Evolutionary conservation across 371 early-diverging fungal species (phyloP), one percentile per base, ranked within the genome.

Genomic region (Mortierella sp.): DNA sequence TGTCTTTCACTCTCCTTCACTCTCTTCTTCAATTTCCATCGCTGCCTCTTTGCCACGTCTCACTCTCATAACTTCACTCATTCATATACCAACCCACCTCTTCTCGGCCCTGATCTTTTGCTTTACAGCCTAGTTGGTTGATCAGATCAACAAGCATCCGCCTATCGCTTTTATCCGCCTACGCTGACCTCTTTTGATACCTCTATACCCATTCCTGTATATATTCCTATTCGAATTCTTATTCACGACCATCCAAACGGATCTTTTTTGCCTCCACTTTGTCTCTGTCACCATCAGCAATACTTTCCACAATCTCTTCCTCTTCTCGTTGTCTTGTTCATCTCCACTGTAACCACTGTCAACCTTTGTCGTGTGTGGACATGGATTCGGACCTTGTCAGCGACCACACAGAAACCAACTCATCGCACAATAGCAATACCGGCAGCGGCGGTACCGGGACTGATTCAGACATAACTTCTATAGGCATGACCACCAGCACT

Each of bases 361-460:
- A 53, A 43, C 61, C 40, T 32, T 3, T 38, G 36, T 22, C 47
- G 59, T 61, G 58, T 65, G 61, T 69, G 71, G 63, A 70, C 60
- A 66, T 76, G 71, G 71, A 71, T 57, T 65, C 57, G 50, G 67
- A 64, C 59, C 65, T 64, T 60, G 67, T 53, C 74, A 63, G 50
- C 33, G 58, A 61, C 63, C 74, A 36, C 63, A 16, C 63, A 69
- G 55, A 57, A 48, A 48, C 36, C 21, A 65, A 21, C 22, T 13
- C 48, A 43, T 16, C 24, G 32, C 52, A 21, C 47, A 48, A 32
- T 41, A 47, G 11, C 50, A 59, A 21, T 47, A 63, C 11, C 24
- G 41, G 16, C 58, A 62, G 52, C 47, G 40, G 28, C 67, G 55
- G 62, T 58, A 55, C 15, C 15, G 28, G 67, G 9, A 60, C 45